Evolutionary conservation across 768 basidiomycete species (phyloP).

Genomic region (Galerina marginata): DNA sequence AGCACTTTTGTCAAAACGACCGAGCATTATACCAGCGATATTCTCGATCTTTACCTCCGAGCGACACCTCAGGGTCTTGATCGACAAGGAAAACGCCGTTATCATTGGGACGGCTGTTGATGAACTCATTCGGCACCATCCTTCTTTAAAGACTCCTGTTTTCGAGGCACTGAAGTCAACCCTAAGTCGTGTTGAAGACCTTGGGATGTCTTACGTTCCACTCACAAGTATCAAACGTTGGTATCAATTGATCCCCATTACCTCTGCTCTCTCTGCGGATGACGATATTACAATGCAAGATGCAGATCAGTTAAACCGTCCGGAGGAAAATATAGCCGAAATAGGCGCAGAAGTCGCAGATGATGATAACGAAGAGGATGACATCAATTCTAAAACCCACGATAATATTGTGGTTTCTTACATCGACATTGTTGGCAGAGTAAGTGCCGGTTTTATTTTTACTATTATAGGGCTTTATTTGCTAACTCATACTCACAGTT

Average conservation of each 20-base stretch:
- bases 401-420: conserved; percentile 80
- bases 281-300: conserved; percentile 58
- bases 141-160: conserved; percentile 78
- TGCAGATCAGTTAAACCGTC: not conserved
- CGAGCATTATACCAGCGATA: conserved; percentile 83
- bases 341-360: conserved; percentile 21
- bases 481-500: conserved; percentile 57
- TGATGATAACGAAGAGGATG: conserved; percentile 23
- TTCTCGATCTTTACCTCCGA: conserved; percentile 89
- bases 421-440: conserved; percentile 80
- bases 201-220: conserved; percentile 65
- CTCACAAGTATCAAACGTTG: conserved; percentile 66
- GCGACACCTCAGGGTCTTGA: conserved; percentile 78
- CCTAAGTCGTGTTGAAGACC: conserved; percentile 73
- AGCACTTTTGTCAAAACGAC: conserved; percentile 75
- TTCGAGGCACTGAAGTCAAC: conserved; percentile 78
- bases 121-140: conserved; percentile 96
- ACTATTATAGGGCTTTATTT: not conserved
- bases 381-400: conserved; percentile 52
- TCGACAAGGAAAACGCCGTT: conserved; percentile 92
- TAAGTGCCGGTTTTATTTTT: conserved; percentile 38
- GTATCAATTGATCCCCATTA: conserved; percentile 59
- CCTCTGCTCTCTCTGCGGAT: conserved; percentile 24
- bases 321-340: conserved; percentile 19
- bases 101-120: conserved; percentile 90